Evolutionary conservation across 2,329 filamentous ascomycete species (phyloP), one percentile per base, ranked within the genome.

Genomic region (Aspergillus sp.): DNA sequence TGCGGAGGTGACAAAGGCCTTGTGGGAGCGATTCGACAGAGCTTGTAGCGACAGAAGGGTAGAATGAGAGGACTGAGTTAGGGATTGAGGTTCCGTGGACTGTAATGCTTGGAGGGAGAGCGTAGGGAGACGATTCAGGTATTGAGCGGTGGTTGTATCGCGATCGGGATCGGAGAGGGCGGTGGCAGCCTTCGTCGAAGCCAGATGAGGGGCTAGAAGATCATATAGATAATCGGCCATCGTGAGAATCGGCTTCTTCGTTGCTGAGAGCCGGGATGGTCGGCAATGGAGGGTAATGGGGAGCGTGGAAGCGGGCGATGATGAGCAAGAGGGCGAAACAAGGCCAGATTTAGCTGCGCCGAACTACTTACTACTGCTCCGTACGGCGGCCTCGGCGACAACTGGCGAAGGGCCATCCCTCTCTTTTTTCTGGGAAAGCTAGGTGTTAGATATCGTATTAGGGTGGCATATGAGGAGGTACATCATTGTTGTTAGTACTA

Each of bases 11-110:
- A 97, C 92, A 65, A 98, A 88, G 17, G 89, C 84, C 72, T 89
- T 91, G 76, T 97, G 89, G 0, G 93, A 97, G 67, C 91, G 90
- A 69, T 96, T 96, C 7, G 93, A 94, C 53, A 98, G 86, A 0
- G 87, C 86, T 74, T 99, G 95, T 1, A 98, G 84, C 0, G 92
- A 91, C 43, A 96, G 86, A 13, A 94, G 84, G 43, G 91, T 85
- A 0, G 91, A 90, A 63, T 97, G 92, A 3, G 90, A 89, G 58
- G 88, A 84, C 70, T 97, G 91, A 0, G 89, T 82, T n/a, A 98
- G 85, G 0, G 87, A 87, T 63, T 92, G 88, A 0, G 90, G 89
- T 76, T 99, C 95, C 6, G 85, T 88, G 23, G 86, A 85, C 54
- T 86, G 85, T 57, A 98, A 84, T 38, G 89, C 86, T 23, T 87